Evolutionary conservation across 2,329 filamentous ascomycete genomes (phyloP).

Genomic region (Lasiodiplodia citricola): DNA sequence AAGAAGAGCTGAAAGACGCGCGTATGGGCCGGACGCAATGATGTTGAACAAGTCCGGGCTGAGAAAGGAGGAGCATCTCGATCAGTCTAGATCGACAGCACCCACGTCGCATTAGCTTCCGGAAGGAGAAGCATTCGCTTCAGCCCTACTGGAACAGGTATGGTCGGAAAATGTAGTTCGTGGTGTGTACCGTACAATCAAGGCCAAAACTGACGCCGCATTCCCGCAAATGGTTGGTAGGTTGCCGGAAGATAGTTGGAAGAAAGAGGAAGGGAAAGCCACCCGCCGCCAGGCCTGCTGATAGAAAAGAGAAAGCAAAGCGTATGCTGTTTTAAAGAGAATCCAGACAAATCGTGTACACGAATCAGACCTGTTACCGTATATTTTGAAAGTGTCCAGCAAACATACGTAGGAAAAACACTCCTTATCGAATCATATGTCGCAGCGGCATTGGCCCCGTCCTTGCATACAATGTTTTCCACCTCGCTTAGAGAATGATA

Average conservation of each 20-base stretch:
- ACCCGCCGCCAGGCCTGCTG: not conserved
- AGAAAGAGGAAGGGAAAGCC: not conserved
- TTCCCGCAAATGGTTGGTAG: not conserved
- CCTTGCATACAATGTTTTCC: not conserved
- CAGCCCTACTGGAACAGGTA: not conserved
- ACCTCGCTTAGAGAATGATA: not conserved
- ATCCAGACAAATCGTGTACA: not conserved
- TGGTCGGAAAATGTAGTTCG: not conserved
- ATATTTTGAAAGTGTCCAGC: not conserved
- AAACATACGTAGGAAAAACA: not conserved
- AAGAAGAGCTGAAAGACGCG: not conserved
- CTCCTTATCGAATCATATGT: not conserved
- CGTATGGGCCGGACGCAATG: not conserved
- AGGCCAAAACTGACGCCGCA: not conserved
- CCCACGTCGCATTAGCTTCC: not conserved
- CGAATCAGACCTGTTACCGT: not conserved
- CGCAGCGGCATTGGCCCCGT: not conserved
- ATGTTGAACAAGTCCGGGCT: not conserved
- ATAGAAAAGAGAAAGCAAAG: not conserved
- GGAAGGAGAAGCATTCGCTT: not conserved
- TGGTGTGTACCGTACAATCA: not conserved
- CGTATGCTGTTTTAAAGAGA: not conserved
- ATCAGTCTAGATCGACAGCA: not conserved
- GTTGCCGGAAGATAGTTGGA: not conserved
- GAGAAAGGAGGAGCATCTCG: not conserved